These are phyloP conservation scores for Fraxinus albicans DNA, from an alignment of 305 asterid genomes.

Conservation along the genomic window DNA sequence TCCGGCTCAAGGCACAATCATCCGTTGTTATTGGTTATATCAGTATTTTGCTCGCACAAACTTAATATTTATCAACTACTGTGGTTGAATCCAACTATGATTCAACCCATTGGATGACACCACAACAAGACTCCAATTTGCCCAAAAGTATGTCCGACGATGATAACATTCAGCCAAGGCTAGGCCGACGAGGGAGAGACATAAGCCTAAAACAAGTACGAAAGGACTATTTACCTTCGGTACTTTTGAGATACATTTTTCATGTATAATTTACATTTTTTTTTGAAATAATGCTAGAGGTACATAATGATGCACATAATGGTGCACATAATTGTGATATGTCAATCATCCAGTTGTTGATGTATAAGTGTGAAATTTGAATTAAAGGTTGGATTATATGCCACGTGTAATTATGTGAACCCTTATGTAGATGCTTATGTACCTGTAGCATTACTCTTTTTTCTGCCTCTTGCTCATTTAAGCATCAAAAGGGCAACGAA, in stretches of 20 bases:
- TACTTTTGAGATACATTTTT: no score
- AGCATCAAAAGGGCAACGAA: background rate
- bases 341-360: no score
- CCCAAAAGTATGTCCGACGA: background rate
- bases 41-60: background rate
- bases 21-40: background rate
- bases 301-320: no score
- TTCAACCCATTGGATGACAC: background rate
- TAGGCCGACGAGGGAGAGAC: background rate
- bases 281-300: no score
- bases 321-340: no score
- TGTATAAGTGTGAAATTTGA: no score
- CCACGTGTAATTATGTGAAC: no score
- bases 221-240: background rate
- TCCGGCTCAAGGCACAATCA: no score
- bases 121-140: background rate
- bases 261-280: background rate
- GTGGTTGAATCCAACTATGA: background rate
- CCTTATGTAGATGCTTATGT: no score
- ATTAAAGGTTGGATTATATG: no score
- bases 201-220: background rate
- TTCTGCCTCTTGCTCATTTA: background rate
- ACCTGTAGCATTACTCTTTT: no score
- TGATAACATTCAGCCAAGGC: background rate
- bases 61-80: background rate